Evolutionary conservation across 768 basidiomycete genomes (phyloP), one percentile per base, ranked within the genome.

Genomic region (Clitopilus passeckerianus): DNA sequence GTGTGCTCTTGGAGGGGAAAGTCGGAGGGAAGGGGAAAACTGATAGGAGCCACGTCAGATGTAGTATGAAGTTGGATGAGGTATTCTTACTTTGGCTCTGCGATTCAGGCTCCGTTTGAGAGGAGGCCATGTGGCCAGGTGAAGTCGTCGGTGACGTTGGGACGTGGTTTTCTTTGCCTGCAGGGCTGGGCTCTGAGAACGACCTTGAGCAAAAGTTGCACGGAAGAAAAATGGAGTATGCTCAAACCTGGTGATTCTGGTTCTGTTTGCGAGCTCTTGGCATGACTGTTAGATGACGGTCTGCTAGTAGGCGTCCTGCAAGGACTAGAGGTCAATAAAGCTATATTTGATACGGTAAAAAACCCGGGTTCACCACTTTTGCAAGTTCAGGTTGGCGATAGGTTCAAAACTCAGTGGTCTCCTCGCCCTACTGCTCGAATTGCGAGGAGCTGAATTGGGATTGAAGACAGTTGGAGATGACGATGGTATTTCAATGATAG

Each of bases 341-440:
- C 27, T 30, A 7, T 30, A 30, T 30, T 18, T 3, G 2, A 9
- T 41, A 14, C 12, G 46, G 16, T 18, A 30, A 2, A 22, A 24
- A 20, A 20, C 35, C 34, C 22, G 55, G 66, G 22, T 33, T 71
- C 67, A 57, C 63, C 3, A 62, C 58, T 33, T 69, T 66, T 18
- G 64, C 58, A 64, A 52, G 34, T 59, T 57, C 50, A 53, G 54
- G 8, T 59, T 58, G 6, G 67, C 16, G 2, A 63, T 57, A 14
- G 70, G 64, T 35, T 67, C 57, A 18, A 69, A 71, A n/a, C 63
- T 50, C 37, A 72, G 65, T 4, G 70, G 68, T 20, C 56, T 59
- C 20, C 69, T 66, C 20, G 65, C 65, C 7, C 44, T 35, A 22
- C 23, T 59, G 3, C 18, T 20, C 3, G 46, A 20, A 3, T 50